These are phyloP conservation scores for Amanita rubescens DNA, from an alignment of 768 basidiomycete species.

Conservation along the genomic window DNA sequence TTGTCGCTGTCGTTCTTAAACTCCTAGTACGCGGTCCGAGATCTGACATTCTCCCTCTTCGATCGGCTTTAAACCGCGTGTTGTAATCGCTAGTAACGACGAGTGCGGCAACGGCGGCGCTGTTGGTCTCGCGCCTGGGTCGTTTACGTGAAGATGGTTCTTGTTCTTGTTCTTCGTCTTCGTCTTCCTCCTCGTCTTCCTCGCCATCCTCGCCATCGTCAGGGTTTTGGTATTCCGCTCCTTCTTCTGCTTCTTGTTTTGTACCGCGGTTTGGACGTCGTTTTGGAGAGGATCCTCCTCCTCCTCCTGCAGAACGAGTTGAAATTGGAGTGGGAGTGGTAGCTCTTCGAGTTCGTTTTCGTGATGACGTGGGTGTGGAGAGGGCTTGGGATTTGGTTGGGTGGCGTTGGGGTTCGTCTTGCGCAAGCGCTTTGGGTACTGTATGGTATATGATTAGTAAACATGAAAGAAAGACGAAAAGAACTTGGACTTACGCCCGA, in stretches of 20 bases:
- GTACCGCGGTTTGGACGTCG: too few relatives aligned
- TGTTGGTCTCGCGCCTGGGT: too few relatives aligned
- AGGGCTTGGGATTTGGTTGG: too few relatives aligned
- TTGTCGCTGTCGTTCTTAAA: too few relatives aligned
- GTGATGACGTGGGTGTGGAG: too few relatives aligned
- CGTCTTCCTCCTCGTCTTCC: background rate
- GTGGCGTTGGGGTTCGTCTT: too few relatives aligned
- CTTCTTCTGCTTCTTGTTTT: background rate
- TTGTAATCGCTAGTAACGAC: conserved; percentile 3
- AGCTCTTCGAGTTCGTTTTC: too few relatives aligned
- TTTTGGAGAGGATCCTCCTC: too few relatives aligned
- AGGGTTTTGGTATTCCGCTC: background rate
- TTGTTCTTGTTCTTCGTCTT: background rate
- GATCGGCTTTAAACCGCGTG: conserved; percentile 5
- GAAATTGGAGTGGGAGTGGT: too few relatives aligned
- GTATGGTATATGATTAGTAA: too few relatives aligned
- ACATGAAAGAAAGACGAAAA: background rate
- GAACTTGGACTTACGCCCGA: conserved; percentile 1
- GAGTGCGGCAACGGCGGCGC: background rate
- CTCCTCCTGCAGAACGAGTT: too few relatives aligned
- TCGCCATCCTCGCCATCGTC: background rate
- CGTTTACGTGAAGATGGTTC: background rate
- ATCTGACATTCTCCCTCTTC: background rate
- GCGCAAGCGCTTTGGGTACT: conserved; percentile 1
- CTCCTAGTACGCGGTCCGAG: conserved; percentile 1